A percentile compares a stretch with the other conserved stretches of the same genome.
Evolutionary conservation across 2,329 filamentous ascomycete species (phyloP).

Genomic region (Fusarium sp.): DNA sequence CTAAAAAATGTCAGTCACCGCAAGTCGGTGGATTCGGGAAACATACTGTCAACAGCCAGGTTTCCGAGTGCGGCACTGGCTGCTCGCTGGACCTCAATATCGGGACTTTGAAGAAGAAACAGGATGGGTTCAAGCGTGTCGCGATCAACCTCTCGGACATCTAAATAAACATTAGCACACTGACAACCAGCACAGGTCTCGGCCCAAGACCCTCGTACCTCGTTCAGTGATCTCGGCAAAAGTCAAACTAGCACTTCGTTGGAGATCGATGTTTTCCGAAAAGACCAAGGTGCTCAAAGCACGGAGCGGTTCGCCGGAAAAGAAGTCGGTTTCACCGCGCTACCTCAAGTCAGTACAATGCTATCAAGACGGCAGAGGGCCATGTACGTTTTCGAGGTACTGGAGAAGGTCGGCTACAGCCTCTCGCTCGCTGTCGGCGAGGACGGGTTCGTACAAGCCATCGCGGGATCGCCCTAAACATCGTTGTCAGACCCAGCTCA

Average conservation of each 20-base stretch:
- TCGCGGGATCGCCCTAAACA: constrained; percentile 77
- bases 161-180: constrained; percentile 58
- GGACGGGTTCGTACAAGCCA: constrained; percentile 84
- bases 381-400: constrained; percentile 94
- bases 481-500: constrained; percentile 31
- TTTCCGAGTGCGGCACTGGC: constrained; percentile 97
- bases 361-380: not conserved
- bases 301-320: constrained; percentile 91
- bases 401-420: constrained; percentile 94
- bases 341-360: constrained; percentile 56
- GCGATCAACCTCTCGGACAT: constrained; percentile 95
- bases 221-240: constrained; percentile 99
- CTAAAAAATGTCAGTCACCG: constrained; percentile 65
- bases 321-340: constrained; percentile 98
- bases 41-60: constrained; percentile 92
- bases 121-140: constrained; percentile 96
- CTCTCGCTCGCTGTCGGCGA: constrained; percentile 96
- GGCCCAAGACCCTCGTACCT: constrained; percentile 68
- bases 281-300: constrained; percentile 96
- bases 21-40: not conserved
- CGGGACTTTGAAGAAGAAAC: constrained; percentile 91
- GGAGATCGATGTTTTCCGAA: constrained; percentile 97
- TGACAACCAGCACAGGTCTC: not conserved
- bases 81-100: constrained; percentile 96
- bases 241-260: constrained; percentile 95